Evolutionary conservation across 1,284 basidiomycete genomes (phyloP), one percentile per base, ranked within the genome.

Genomic region (Cryptococcus sp.): DNA sequence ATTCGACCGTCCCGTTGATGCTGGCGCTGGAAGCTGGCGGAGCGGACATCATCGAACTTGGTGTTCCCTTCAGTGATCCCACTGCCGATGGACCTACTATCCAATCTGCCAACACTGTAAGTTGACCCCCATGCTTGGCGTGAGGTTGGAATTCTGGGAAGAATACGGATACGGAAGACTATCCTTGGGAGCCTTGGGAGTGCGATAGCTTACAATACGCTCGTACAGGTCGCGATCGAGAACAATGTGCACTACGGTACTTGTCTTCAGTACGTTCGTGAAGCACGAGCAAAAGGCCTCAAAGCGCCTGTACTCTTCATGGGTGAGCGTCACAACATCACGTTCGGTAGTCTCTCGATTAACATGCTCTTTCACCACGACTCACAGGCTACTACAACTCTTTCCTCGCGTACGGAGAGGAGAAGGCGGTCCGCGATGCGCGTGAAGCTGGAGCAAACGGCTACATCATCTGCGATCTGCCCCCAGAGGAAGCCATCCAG

Each of bases 381-480:
- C 22, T 20, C 17, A 13, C 41, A 96, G 93, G 93, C 49, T 97
- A 97, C 80, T 96, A 94, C 80, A 99, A 99, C 76, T 94, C 96
- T 8, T 80, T 98, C 45, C 83, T 99, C 53, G 91, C 94, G 0
- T 95, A 98, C 74, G 93, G 93, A 11, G 96, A 99, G 80, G 89
- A 94, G 67, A 89, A 87, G 74, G 90, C 95, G 2, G 93, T 98
- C 48, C 84, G 87, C 54, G 93, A 96, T 74, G 94, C 93, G 5
- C 84, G 81, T 53, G 86, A 87, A 54, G 91, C 92, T 23, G 95
- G 95, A 35, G 96, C 91, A 0, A 98, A 96, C 78, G 96, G 95
- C 6, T 99, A 94, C 78, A 95, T 99, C 72, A 86, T 99, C 77
- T 93, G 98, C 47, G 96, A 99, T 78, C 85, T 99, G 22, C 96